Evolutionary conservation across 352 stramenopile genomes (phyloP), one percentile per base, ranked within the genome.

Genomic region (Globisporangium abappressorium): DNA sequence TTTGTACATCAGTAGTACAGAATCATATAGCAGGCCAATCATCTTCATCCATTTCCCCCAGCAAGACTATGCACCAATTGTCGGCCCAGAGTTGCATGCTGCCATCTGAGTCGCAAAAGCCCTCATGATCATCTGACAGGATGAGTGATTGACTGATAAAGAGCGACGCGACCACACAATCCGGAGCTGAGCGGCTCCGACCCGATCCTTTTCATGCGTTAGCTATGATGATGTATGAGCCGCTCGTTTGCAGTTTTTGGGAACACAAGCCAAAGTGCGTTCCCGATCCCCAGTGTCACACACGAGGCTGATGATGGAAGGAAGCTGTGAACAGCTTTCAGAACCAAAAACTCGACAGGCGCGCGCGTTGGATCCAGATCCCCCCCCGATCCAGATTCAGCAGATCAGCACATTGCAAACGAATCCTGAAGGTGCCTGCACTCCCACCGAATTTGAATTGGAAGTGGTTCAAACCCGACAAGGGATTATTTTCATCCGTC

Each of bases 11-110:
- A 43, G 11, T 2, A 1, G 1, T 43, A 18, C 15, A 43, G 14
- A 46, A 30, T 56, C n/a, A 14, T 33, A 20, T 5, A 28, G 33
- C 15, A 53, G n/a, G 18, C 20, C 2, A 8, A 53, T 7, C 3
- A 33, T 20, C 22, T 20, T 57, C 51, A 28, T 28, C 24, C 38
- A 46, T 46, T 46, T 46, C 3, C 12, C 14, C 12, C 5, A 12
- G 22, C 51, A 33, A 26, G 24, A 12, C 24, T 33, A 8, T 57
- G 51, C 51, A 57, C 51, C 22, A 34, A 30, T 33, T 57, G 22
- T 33, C 51, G 34, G 51, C 51, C 47, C 51, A 57, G 51, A 57
- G 51, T 57, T 57, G 51, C 51, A 34, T 33, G 6, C 24, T 26
- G 51, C 28, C 51, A 34, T 34, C 22, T 30, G 51, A 57, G 51